phyloP scores from a whole-genome alignment of 2,329 filamentous ascomycete species.

The Trichoderma endophyticum region DNA sequence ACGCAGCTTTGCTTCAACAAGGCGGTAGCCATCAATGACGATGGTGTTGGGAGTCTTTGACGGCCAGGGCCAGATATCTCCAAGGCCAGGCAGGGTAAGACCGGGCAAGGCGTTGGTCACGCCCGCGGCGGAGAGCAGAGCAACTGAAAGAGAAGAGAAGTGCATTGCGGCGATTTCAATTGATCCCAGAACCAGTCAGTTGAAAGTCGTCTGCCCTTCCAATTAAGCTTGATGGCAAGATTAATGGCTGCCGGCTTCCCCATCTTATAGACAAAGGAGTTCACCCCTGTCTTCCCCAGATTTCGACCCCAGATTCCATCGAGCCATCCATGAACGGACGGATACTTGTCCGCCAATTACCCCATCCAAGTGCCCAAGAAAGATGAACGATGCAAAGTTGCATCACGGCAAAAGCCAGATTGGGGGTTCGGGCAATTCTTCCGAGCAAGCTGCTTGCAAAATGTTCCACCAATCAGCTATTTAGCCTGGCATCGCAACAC shows the following conservation, averaged over 20 bases:
- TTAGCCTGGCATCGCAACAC: not conserved
- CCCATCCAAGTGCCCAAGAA: not conserved
- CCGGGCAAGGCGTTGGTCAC: not conserved
- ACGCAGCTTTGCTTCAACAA: slow-evolving; percentile 10
- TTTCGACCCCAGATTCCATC: slow-evolving; percentile 2
- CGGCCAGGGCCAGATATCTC: not conserved
- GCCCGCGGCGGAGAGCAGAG: not conserved
- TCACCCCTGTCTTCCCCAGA: slow-evolving; percentile 6
- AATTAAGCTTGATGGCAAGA: not conserved
- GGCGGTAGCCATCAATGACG: slow-evolving; percentile 15
- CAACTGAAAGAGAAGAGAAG: not conserved
- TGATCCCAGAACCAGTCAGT: not conserved
- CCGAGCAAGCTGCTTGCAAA: not conserved
- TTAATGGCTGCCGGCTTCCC: not conserved
- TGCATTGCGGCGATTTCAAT: not conserved
- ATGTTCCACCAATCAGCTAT: slow-evolving; percentile 18
- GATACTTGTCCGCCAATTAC: not conserved
- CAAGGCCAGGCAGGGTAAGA: not conserved
- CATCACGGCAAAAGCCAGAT: not conserved
- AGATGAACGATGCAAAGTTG: not conserved
- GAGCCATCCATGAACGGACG: not conserved
- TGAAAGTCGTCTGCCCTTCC: not conserved
- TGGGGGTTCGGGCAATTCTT: not conserved
- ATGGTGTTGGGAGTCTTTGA: not conserved
- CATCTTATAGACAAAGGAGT: not conserved